Evolutionary conservation across 1,139 yeast species (phyloP).

Genomic region (Suhomyces atakaporum): DNA sequence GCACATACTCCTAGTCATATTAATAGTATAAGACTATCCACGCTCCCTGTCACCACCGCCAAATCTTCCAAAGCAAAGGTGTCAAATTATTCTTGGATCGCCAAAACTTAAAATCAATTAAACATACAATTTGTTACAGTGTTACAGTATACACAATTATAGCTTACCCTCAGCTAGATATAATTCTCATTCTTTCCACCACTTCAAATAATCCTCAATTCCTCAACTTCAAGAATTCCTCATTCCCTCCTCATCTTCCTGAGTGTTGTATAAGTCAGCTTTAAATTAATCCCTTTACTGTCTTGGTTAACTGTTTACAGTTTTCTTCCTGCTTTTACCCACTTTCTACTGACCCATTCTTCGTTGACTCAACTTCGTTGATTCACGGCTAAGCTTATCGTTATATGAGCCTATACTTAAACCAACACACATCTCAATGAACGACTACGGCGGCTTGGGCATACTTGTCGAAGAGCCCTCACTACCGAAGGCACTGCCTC

Average conservation of each 20-base stretch:
- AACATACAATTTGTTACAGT: background rate
- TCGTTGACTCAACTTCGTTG: background rate
- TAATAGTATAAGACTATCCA: background rate
- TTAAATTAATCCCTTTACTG: too few relatives aligned
- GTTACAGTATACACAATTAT: too few relatives aligned
- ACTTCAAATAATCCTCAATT: too few relatives aligned
- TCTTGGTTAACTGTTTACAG: too few relatives aligned
- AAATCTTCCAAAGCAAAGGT: background rate
- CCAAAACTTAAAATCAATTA: background rate
- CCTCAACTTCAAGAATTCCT: too few relatives aligned
- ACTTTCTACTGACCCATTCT: too few relatives aligned
- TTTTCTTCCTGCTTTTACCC: too few relatives aligned
- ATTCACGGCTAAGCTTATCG: background rate
- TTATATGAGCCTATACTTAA: background rate
- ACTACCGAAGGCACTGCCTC: slow-evolving; percentile 5
- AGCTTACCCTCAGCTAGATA: too few relatives aligned
- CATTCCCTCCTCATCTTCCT: too few relatives aligned
- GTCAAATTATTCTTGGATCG: background rate
- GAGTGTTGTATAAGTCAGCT: too few relatives aligned
- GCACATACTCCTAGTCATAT: slow-evolving; percentile 1
- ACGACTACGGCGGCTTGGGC: slow-evolving; percentile 19
- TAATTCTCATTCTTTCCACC: too few relatives aligned
- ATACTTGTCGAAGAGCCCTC: slow-evolving; percentile 17
- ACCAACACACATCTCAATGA: slow-evolving; percentile 8
- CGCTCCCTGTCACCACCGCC: background rate